Percentiles rank a stretch among this genome's conserved stretches.
phyloP scores from a whole-genome alignment of 2,329 filamentous ascomycete genomes.

The Fusarium pseudograminearum region DNA sequence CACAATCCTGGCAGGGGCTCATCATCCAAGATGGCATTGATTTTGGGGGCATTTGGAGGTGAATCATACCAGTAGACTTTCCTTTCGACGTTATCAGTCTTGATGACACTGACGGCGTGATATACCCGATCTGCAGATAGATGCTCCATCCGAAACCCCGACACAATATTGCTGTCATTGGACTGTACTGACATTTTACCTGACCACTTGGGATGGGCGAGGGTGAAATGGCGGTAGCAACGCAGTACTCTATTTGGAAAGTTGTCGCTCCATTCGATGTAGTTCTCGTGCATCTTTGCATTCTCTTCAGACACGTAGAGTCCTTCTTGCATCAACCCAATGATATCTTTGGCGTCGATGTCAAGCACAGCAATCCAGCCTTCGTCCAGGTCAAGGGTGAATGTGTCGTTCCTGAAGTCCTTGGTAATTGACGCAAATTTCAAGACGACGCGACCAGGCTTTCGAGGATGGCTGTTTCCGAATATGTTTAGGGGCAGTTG shows the following conservation, averaged over 20 bases:
- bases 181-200: background rate
- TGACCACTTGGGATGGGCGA: background rate
- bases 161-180: rapidly evolving
- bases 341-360: background rate
- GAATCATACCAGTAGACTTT: too few species aligned
- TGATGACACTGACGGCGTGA: too few species aligned
- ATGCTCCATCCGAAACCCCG: background rate
- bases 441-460: rapidly evolving
- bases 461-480: background rate
- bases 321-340: background rate
- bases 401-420: rapidly evolving
- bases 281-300: background rate
- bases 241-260: rapidly evolving
- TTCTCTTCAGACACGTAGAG: background rate
- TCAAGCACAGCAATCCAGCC: background rate
- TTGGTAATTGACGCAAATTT: background rate
- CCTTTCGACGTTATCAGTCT: rapidly evolving
- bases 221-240: background rate
- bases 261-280: rapidly evolving
- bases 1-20: background rate
- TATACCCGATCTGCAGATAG: rapidly evolving
- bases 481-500: background rate
- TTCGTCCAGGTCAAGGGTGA: rapidly evolving
- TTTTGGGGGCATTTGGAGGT: too few species aligned
- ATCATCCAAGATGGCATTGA: background rate